Conservation (phyloP, 768 basidiomycete genomes). For the Imleria badia region DNA sequence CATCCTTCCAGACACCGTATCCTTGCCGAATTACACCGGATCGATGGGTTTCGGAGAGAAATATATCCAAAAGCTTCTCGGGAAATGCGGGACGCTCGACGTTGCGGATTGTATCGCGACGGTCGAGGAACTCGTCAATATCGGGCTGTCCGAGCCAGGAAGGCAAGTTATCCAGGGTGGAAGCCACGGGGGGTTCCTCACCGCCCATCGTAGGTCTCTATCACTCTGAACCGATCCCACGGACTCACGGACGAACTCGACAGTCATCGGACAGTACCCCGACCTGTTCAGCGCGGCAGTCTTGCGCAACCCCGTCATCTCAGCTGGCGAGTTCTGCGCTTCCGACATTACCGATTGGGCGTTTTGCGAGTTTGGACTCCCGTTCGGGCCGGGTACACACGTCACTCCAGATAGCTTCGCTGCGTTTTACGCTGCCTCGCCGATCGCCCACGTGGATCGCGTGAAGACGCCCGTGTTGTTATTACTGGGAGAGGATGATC, state of each 20-base stretch:
- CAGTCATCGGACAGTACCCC: conserved; percentile 66
- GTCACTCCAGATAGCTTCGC: conserved; percentile 47
- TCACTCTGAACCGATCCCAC: neutral
- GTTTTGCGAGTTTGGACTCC: conserved; percentile 41
- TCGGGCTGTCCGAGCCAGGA: conserved; percentile 50
- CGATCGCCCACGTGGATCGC: conserved; percentile 51
- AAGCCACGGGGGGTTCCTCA: conserved; percentile 69
- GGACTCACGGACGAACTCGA: neutral
- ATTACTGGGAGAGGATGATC: conserved; percentile 58
- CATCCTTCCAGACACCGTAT: conserved; percentile 48
- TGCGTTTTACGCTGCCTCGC: conserved; percentile 49
- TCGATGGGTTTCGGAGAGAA: conserved; percentile 64
- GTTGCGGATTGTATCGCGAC: conserved; percentile 63
- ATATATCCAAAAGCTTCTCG: conserved; percentile 53
- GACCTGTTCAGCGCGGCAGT: conserved; percentile 60
- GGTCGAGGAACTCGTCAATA: conserved; percentile 46
- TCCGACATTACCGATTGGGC: conserved; percentile 74
- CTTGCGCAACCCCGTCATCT: conserved; percentile 70
- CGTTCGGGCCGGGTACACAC: conserved; percentile 34
- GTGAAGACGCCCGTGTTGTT: conserved; percentile 57
- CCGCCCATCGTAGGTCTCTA: conserved; percentile 50
- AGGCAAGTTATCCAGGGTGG: conserved; percentile 62
- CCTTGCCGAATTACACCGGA: conserved; percentile 66
- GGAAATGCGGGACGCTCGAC: conserved; percentile 62
- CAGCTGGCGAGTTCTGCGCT: conserved; percentile 50